Conservation (phyloP, 2,329 filamentous ascomycete genomes). For the Aspergillus felis region DNA sequence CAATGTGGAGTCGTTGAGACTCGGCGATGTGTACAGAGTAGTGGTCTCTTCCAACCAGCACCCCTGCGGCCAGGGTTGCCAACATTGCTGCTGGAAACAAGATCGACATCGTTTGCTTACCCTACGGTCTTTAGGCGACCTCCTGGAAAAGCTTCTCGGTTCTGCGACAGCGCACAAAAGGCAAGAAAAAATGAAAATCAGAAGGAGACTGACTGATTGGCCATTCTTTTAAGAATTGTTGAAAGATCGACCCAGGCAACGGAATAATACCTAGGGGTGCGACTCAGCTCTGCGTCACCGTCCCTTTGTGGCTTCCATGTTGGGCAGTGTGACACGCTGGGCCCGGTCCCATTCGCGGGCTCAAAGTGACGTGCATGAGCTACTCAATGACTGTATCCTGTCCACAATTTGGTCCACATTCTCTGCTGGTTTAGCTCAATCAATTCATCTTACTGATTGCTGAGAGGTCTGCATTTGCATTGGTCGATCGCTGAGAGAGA, state of each 20-base stretch:
- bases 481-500: conserved; percentile 4
- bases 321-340: not conserved
- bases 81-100: not conserved
- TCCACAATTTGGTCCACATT: not conserved
- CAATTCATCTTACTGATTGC: not conserved
- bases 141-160: not conserved
- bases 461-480: conserved; percentile 2
- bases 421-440: not conserved
- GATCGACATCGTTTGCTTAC: not conserved
- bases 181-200: too few relatives aligned
- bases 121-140: not conserved
- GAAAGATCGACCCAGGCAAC: not conserved
- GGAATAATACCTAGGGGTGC: not conserved
- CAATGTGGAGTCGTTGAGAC: not conserved
- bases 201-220: not conserved
- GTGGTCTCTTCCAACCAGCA: too few relatives aligned
- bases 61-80: not conserved
- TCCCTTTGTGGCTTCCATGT: not conserved
- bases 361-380: not conserved
- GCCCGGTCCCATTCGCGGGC: not conserved
- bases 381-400: not conserved
- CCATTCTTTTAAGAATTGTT: not conserved
- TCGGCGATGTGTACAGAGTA: too few relatives aligned
- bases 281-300: not conserved
- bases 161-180: too few relatives aligned